Conservation (phyloP, 1,284 basidiomycete species). For the Cutaneotrichosporon spelunceum region DNA sequence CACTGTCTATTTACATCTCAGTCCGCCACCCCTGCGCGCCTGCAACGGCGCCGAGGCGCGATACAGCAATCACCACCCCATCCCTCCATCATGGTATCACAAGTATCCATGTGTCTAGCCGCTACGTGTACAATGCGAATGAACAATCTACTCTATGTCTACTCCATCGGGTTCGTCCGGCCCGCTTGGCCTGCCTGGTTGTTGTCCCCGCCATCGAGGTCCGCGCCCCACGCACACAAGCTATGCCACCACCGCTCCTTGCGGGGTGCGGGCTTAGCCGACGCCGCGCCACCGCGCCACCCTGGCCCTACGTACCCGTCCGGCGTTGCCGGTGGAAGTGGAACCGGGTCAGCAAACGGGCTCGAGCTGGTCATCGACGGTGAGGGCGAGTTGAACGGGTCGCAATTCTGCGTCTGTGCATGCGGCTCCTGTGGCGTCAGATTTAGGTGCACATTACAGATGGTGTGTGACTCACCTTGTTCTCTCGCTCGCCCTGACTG, state of each 20-base stretch:
- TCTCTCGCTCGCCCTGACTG: slow-evolving; percentile 1
- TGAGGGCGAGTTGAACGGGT: slow-evolving; percentile 1
- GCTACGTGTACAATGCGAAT: not conserved
- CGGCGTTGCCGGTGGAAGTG: slow-evolving; percentile 16
- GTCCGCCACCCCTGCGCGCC: no score
- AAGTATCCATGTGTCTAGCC: not conserved
- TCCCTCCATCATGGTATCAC: not conserved
- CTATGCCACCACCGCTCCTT: slow-evolving; percentile 48
- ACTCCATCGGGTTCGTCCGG: slow-evolving; percentile 43
- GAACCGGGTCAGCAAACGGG: slow-evolving; percentile 32
- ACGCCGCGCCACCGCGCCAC: slow-evolving; percentile 36
- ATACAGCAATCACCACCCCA: no score
- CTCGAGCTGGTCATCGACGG: slow-evolving; percentile 23
- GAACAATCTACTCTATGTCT: not conserved
- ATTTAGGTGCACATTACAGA: not conserved
- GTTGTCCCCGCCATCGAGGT: slow-evolving; percentile 43
- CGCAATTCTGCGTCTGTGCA: slow-evolving; percentile 3
- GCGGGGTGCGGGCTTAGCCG: slow-evolving; percentile 6
- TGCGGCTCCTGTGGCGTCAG: slow-evolving; percentile 16
- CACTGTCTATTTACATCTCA: not conserved
- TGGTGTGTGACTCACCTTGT: slow-evolving; percentile 29
- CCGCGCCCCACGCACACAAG: slow-evolving; percentile 45
- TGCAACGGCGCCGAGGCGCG: no score
- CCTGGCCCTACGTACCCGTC: slow-evolving; percentile 32
- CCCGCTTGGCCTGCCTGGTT: slow-evolving; percentile 43